Evolutionary conservation across 2,329 filamentous ascomycete genomes (phyloP).

Genomic region (Hirsutella rhossiliensis): DNA sequence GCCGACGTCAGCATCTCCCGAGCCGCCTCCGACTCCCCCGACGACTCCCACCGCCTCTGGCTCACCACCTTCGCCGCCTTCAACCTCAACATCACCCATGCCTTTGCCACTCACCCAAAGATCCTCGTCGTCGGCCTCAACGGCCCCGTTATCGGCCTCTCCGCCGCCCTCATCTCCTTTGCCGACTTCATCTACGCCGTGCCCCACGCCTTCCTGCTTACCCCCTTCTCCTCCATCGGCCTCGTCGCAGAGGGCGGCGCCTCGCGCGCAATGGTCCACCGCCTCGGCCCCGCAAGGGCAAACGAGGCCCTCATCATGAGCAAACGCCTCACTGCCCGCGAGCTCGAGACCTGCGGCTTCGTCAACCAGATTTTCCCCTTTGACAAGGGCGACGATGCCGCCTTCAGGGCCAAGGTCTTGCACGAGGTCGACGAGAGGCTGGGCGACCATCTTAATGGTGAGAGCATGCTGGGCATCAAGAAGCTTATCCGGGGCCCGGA

Average conservation of each 20-base stretch:
- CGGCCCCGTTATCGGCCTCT: slow-evolving; percentile 80
- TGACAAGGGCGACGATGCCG: slow-evolving; percentile 48
- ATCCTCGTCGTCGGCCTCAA: slow-evolving; percentile 86
- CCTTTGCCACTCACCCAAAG: slow-evolving; percentile 90
- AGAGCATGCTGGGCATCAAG: slow-evolving; percentile 77
- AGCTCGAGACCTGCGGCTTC: slow-evolving; percentile 66
- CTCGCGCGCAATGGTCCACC: slow-evolving; percentile 63
- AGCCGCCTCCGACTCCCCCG: slow-evolving; percentile 22
- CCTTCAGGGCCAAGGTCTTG: slow-evolving; percentile 61
- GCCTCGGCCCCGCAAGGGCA: slow-evolving; percentile 69
- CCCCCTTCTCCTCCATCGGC: slow-evolving; percentile 81
- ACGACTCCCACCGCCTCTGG: slow-evolving; percentile 37
- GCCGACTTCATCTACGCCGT: slow-evolving; percentile 88
- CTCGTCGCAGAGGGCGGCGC: slow-evolving; percentile 83
- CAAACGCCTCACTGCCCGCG: slow-evolving; percentile 58
- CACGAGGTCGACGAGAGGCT: slow-evolving; percentile 70
- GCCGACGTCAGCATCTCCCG: slow-evolving; percentile 59
- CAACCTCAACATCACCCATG: slow-evolving; percentile 82
- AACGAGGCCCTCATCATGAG: slow-evolving; percentile 93
- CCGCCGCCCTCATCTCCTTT: slow-evolving; percentile 69
- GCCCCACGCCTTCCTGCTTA: slow-evolving; percentile 73
- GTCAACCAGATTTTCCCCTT: slow-evolving; percentile 70
- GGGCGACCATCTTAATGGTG: slow-evolving; percentile 66
- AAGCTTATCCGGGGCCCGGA: slow-evolving; percentile 65
- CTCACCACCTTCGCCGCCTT: slow-evolving; percentile 64